Base-by-base conservation (phyloP, 1,284 basidiomycete species). In the Papiliotrema nemorosa region DNA sequence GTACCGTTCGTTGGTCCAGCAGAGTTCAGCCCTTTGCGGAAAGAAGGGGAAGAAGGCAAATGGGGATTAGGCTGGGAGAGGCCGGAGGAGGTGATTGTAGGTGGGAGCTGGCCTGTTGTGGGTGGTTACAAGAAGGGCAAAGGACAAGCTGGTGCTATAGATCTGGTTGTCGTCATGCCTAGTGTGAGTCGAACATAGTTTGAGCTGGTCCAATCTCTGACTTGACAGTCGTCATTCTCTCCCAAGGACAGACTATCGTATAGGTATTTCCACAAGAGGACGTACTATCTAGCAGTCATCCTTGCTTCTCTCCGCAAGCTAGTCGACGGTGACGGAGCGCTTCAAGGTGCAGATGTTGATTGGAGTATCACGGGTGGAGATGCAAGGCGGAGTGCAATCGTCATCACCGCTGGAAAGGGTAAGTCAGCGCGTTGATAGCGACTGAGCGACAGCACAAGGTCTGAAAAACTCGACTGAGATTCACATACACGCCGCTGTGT, bases 161-260 rank as follows among this genome's bases (percentile, higher is more conserved):
- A 97, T 70, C 56, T 96, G 40, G 87, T 87, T 0, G 78, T 93
- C 1, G 84, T 88, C 64, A 92, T 98, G 87, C 90, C 91, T 13
- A 68, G 81, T 31, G 90, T 91, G 63, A 61, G 86, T 62, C 9
- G 3, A 60, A 13, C 16, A 14, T 31, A n/a, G 31, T 40, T 10
- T 10, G 33, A 39, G 75, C 20, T 16, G 21, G 31, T 12, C 7
- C 7, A 18, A 45, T 21, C 14, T 34, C 33, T 33, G 21, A 45
- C 14, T 4, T 9, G 33, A 20, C 54, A 71, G 70, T 46, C 49
- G 22, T 59, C 97, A 24, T 92, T 98, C 64, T 90, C 96, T 75
- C 88, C 93, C 61, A 98, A 97, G 71, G 94, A 98, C 69, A 89
- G 92, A 59, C 77, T 92, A 49, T 88, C 93, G 67, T 83, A 84